These are phyloP conservation scores for Crithidia mellificae DNA, from an alignment of 208 protist genomes.

Conservation along the genomic window DNA sequence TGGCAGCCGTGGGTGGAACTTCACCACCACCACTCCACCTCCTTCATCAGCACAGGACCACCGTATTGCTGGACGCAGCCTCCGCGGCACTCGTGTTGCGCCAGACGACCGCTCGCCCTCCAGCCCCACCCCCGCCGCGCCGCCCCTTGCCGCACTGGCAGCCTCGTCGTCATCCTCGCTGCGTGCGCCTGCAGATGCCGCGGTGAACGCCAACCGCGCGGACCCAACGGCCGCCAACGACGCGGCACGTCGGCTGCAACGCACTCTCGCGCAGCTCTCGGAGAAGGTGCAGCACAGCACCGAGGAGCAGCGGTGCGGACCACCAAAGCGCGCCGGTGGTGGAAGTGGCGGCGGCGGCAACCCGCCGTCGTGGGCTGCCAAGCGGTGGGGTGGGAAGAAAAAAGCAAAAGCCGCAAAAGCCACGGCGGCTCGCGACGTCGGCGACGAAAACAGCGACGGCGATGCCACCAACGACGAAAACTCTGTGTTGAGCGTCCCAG, in stretches of 20 bases:
- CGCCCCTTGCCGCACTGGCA: not conserved
- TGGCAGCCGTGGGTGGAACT: not conserved
- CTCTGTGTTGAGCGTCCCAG: not conserved
- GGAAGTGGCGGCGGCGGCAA: constrained; percentile 19
- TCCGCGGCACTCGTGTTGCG: too few species aligned
- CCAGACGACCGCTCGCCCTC: constrained; percentile 1
- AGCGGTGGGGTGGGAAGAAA: constrained; percentile 16
- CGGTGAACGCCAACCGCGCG: not conserved
- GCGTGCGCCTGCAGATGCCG: not conserved
- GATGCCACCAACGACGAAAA: not conserved
- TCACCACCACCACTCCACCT: not conserved
- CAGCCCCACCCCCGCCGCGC: constrained; percentile 5
- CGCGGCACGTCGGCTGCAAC: constrained; percentile 24
- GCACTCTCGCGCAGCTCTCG: constrained; percentile 39
- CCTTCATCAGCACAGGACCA: not conserved
- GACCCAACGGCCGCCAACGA: not conserved
- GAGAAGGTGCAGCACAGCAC: constrained; percentile 44
- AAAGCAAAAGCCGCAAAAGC: constrained; percentile 12
- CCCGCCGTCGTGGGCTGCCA: constrained; percentile 3
- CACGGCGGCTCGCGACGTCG: not conserved
- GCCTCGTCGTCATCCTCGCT: not conserved
- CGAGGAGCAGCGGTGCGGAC: constrained; percentile 40
- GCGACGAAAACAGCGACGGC: constrained; percentile 1
- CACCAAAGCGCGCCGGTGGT: constrained; percentile 16
- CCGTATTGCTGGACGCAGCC: not conserved